Evolutionary conservation across 108 stramenopile species (phyloP), one percentile per base, ranked within the genome.

Genomic region (Fragilariopsis cylindrus): DNA sequence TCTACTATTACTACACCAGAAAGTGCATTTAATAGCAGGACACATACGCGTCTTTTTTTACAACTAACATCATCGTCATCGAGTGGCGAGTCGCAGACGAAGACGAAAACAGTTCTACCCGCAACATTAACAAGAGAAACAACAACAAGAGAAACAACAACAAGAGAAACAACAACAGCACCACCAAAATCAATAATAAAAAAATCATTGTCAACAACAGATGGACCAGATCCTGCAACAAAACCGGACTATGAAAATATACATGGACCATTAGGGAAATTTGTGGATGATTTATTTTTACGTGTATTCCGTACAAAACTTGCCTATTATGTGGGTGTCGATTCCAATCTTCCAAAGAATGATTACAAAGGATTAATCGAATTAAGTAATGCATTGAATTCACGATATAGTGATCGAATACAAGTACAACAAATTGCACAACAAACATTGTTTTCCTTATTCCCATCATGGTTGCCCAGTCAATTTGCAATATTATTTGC

Each of bases 161-260:
- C 21, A 21, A n/a, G n/a, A n/a, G n/a, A n/a, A n/a, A 0, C 21
- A 21, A 21, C 21, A 21, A 30, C 30, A 30, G 0, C 30, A 30
- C 30, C 30, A 30, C 30, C 30, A 30, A 30, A 30, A 30, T 30
- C 0, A 30, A 30, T 0, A 0, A 0, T 30, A 30, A 30, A 30
- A 30, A 30, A 15, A n/a, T 2, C 0, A 54, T 52, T 75, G 60
- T 30, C 30, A 30, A 30, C 30, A 30, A 57, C 57, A 21, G 6
- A 21, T 16, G 92, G 89, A 48, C 92, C 92, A 46, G 70, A 85
- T 40, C 41, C 77, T 9, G 85, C 81, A 1, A 86, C 85, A 12
- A 88, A 88, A 69, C 92, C 92, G 16, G 89, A 91, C 62, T 94
- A 94, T 70, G 88, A 85, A 30, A 81, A 83, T 42, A 91, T 91